Conservation (phyloP, 2,329 filamentous ascomycete species). For the Xylariaceae sp. region DNA sequence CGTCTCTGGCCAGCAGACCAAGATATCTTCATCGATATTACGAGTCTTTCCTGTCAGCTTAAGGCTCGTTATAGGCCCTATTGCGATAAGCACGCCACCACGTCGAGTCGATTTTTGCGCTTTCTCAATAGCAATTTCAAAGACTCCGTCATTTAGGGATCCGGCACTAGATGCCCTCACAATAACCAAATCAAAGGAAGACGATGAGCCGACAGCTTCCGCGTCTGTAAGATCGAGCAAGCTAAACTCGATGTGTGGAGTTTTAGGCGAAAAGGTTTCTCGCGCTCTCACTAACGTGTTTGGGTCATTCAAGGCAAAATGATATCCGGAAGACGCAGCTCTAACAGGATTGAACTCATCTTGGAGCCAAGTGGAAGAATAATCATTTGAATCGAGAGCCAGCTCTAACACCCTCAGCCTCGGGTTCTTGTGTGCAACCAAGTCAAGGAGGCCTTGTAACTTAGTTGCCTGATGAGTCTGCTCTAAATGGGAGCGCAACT, state of each 20-base stretch:
- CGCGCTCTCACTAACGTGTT: neutral
- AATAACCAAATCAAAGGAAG: conserved; percentile 7
- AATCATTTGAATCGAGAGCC: neutral
- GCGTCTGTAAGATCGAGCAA: conserved; percentile 12
- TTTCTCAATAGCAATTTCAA: neutral
- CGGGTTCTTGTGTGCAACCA: conserved; percentile 17
- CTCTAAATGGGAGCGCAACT: neutral
- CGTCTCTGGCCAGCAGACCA: neutral
- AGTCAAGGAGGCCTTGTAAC: conserved; percentile 1
- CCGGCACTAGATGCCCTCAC: neutral
- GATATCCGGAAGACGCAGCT: neutral
- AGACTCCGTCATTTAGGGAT: too few relatives aligned
- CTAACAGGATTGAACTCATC: neutral
- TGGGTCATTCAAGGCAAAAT: conserved; percentile 4
- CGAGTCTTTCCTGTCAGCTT: neutral
- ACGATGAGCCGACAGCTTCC: neutral
- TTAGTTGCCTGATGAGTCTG: neutral
- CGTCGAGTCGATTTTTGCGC: conserved; percentile 1
- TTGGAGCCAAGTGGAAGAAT: conserved; percentile 8
- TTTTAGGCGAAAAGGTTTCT: neutral
- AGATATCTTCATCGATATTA: neutral
- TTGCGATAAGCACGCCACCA: neutral
- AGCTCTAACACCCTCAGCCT: conserved; percentile 8
- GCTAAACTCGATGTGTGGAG: conserved; percentile 1
- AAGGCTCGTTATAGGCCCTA: neutral